Base-by-base conservation (phyloP, 2,329 filamentous ascomycete genomes). In the Ampelomyces quisqualis region DNA sequence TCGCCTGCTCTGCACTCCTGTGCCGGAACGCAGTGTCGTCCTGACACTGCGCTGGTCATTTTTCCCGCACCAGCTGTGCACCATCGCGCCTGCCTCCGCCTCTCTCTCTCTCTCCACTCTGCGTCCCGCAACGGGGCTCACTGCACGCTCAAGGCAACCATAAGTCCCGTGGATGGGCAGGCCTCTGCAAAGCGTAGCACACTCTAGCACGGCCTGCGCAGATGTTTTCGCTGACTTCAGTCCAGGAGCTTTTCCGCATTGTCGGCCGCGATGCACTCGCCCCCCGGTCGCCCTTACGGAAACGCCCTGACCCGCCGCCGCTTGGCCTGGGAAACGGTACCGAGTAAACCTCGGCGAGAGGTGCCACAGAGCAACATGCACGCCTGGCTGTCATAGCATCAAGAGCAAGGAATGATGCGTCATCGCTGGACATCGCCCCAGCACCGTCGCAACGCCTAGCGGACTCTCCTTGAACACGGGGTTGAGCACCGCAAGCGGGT, bases 51-150 rank as follows among this genome's bases (percentile, higher is more conserved):
- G n/a, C n/a, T n/a, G n/a, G n/a, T n/a, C n/a, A n/a, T n/a, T n/a
- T n/a, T n/a, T n/a, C n/a, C n/a, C n/a, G n/a, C n/a, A n/a, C n/a
- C n/a, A n/a, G 8, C 32, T 38, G 17, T 33, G 26, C 10, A 32
- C 27, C 40, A 22, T 42, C 43, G 37, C 43, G 15, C 32, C 34
- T 33, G 37, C 36, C 42, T 40, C 17, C 32, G 23, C 37, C 42
- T 38, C 18, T 34, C 36, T 21, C 34, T 32, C 34, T 17, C 22
- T 27, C 32, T 35, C 19, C 32, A 14, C 22, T n/a, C 23, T 29
- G 14, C 36, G 43, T 50, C 49, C 30, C 39, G 41, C 47, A 31
- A 30, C 21, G 19, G 37, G 32, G 29, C 38, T 27, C 27, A 26
- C 34, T 31, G 22, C 38, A 29, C 34, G 22, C 23, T 37, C 31